phyloP scores from a whole-genome alignment of 2,329 filamentous ascomycete species.

The Xylariaceae sp. region DNA sequence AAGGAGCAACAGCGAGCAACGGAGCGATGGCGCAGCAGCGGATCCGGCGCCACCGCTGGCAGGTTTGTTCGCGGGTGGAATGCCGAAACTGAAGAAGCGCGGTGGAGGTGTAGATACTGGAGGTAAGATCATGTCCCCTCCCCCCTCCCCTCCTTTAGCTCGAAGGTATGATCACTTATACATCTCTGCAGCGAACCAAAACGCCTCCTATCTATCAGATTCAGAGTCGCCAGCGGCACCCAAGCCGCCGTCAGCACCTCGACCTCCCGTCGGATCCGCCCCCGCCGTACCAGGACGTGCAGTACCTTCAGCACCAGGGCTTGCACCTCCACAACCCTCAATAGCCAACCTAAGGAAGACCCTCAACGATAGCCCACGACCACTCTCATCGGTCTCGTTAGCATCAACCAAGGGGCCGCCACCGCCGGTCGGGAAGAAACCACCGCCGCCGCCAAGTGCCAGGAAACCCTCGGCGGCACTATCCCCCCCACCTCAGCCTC shows the following conservation, averaged over 20 bases:
- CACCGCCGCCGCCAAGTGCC: conserved; percentile 62
- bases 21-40: conserved; percentile 49
- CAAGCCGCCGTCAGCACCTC: conserved; percentile 60
- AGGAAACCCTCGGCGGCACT: conserved; percentile 55
- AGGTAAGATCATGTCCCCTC: conserved; percentile 43
- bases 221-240: conserved; percentile 65
- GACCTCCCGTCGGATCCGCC: conserved; percentile 59
- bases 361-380: conserved; percentile 54
- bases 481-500: conserved; percentile 32
- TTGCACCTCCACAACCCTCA: conserved; percentile 37
- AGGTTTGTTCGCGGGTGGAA: conserved; percentile 89
- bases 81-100: conserved; percentile 90
- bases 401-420: conserved; percentile 69
- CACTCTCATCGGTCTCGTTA: conserved; percentile 62
- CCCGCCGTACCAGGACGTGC: conserved; percentile 62
- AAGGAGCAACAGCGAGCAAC: conserved; percentile 82
- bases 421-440: conserved; percentile 77
- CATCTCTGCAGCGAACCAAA: conserved; percentile 56
- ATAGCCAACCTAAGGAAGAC: conserved; percentile 61
- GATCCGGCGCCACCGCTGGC: conserved; percentile 77
- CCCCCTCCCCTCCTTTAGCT: conserved; percentile 1
- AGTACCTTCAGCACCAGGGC: conserved; percentile 36
- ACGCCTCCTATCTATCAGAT: conserved; percentile 79
- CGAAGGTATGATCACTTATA: conserved; percentile 25
- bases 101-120: conserved; percentile 80